phyloP scores from a whole-genome alignment of 73 alveolate species.

The Tetrahymena malaccensis region DNA sequence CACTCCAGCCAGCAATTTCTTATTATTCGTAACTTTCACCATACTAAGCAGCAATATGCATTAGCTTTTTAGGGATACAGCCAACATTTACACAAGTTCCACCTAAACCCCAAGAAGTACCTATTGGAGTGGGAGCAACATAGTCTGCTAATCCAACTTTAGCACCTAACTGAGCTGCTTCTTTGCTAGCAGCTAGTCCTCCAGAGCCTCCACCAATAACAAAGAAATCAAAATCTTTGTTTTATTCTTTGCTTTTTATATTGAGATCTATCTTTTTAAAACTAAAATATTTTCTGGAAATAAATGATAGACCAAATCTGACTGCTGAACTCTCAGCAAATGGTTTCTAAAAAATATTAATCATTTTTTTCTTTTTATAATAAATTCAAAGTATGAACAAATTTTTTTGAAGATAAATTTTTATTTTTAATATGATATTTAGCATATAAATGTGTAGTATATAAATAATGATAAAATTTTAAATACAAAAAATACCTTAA shows the following conservation, averaged over 20 bases:
- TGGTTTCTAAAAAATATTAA: too few relatives aligned
- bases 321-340: neutral
- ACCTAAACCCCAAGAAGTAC: constrained; percentile 99
- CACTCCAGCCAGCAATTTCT: constrained; percentile 16
- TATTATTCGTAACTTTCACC: constrained; percentile 16
- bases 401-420: too few relatives aligned
- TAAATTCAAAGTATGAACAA: too few relatives aligned
- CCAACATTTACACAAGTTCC: constrained; percentile 99
- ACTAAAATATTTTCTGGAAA: neutral
- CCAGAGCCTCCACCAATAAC: constrained; percentile 96
- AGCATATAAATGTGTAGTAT: too few relatives aligned
- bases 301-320: neutral
- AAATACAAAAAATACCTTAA: neutral
- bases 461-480: too few relatives aligned
- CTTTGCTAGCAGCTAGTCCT: constrained; percentile 80
- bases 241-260: constrained; percentile 37
- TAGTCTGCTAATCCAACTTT: constrained; percentile 83
- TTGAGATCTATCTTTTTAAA: neutral
- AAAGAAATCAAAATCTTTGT: constrained; percentile 65
- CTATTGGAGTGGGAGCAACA: constrained; percentile 90
- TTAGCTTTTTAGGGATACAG: constrained; percentile 96
- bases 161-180: constrained; percentile 71
- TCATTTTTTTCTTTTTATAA: neutral
- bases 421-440: too few relatives aligned
- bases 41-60: constrained; percentile 46